Percentiles rank a stretch among this genome's conserved stretches.
Evolutionary conservation across 1,139 yeast species (phyloP).

Genomic region (Pichia sp.): DNA sequence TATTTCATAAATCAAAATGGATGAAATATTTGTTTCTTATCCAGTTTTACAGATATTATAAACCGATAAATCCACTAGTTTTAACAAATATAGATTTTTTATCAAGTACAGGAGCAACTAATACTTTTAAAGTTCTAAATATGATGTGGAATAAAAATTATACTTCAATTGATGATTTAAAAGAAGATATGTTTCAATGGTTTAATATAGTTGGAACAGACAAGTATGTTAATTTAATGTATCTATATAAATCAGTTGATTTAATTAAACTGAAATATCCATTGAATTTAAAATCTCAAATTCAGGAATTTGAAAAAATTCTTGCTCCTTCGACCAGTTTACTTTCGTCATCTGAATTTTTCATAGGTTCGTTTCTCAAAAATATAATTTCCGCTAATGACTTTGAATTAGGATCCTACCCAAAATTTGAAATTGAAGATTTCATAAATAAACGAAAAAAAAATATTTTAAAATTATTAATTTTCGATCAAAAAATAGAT

Average conservation of each 20-base stretch:
- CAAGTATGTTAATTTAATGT: constrained; percentile 6
- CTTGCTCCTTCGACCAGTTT: neutral
- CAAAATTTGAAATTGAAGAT: neutral
- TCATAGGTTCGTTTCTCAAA: constrained; percentile 1
- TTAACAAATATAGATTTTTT: constrained; percentile 15
- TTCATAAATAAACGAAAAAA: neutral
- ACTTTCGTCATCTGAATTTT: neutral
- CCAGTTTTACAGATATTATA: constrained; percentile 8
- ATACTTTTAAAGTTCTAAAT: constrained; percentile 11
- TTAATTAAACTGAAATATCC: constrained; percentile 4
- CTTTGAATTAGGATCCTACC: constrained; percentile 2
- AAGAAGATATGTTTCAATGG: constrained; percentile 6
- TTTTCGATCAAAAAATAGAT: neutral
- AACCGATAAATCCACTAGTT: constrained; percentile 10
- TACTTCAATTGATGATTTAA: constrained; percentile 1
- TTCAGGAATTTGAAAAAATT: neutral
- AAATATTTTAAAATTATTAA: neutral
- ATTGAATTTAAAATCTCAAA: constrained; percentile 2
- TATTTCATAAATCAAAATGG: constrained; percentile 15
- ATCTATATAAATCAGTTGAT: constrained; percentile 10
- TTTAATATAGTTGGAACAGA: constrained; percentile 1
- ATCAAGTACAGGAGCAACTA: neutral
- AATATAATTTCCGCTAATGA: neutral
- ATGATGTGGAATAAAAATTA: constrained; percentile 10
- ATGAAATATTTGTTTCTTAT: constrained; percentile 12